phyloP scores from a whole-genome alignment of 2,329 filamentous ascomycete species.

The Claviceps purpurea region DNA sequence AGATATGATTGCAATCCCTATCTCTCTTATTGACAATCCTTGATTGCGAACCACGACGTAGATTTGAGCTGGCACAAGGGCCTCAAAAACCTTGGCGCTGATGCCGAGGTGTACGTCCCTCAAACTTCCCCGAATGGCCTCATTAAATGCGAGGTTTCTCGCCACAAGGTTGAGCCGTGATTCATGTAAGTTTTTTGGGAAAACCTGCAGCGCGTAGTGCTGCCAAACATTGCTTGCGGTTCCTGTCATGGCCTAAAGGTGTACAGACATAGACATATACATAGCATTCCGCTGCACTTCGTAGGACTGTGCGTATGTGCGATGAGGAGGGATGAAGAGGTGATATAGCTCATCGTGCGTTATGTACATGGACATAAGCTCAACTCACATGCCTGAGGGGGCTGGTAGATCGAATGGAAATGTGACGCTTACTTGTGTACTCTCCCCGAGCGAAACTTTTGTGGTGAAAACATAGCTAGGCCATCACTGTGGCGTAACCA shows the following conservation, averaged over 20 bases:
- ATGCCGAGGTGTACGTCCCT: constrained; percentile 90
- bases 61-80: constrained; percentile 96
- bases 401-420: no score
- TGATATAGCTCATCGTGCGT: background rate
- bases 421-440: background rate
- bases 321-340: background rate
- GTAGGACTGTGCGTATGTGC: background rate
- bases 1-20: background rate
- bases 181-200: background rate
- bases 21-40: background rate
- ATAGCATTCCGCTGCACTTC: no score
- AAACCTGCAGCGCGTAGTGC: background rate
- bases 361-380: no score
- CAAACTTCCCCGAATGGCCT: constrained; percentile 89
- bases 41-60: constrained; percentile 18
- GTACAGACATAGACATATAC: background rate
- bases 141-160: constrained; percentile 81
- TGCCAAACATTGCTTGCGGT: background rate
- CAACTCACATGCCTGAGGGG: no score
- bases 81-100: constrained; percentile 84
- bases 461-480: background rate
- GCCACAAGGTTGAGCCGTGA: constrained; percentile 21
- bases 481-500: background rate
- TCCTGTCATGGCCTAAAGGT: background rate
- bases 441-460: background rate